Percentiles rank a stretch among this genome's conserved stretches.
phyloP scores from a whole-genome alignment of 176 grass and related monocot genomes.

The Tillandsia leiboldiana region DNA sequence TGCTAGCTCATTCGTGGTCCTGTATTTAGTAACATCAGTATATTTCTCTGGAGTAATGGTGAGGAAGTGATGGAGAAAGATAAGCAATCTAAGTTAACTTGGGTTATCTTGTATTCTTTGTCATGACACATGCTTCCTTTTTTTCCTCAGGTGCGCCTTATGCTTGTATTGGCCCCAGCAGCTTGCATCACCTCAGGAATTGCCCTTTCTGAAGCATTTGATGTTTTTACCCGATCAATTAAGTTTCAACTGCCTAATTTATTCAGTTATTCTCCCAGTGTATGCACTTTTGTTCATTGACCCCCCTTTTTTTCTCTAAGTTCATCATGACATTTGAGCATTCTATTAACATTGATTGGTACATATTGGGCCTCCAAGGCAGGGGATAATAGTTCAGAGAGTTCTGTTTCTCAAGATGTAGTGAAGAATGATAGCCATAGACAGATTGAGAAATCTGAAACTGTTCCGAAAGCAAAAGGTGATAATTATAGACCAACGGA shows the following conservation, averaged over 20 bases:
- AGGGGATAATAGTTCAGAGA: slow-evolving; percentile 39
- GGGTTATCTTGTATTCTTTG: slow-evolving; percentile 8
- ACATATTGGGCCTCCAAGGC: slow-evolving; percentile 39
- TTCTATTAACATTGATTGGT: slow-evolving; percentile 22
- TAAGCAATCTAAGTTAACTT: background rate
- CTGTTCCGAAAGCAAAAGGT: slow-evolving; percentile 22
- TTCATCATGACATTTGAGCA: background rate
- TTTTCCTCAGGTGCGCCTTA: slow-evolving; percentile 76
- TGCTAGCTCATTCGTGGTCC: slow-evolving; percentile 87
- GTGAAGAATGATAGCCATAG: slow-evolving; percentile 29
- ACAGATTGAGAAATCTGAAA: slow-evolving; percentile 56
- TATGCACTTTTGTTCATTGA: slow-evolving; percentile 41
- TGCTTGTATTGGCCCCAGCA: slow-evolving; percentile 99
- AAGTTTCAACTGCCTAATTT: slow-evolving; percentile 77
- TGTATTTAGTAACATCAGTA: slow-evolving; percentile 91
- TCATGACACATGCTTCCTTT: background rate
- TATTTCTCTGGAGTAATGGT: slow-evolving; percentile 99
- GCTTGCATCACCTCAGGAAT: slow-evolving; percentile 96
- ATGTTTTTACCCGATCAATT: slow-evolving; percentile 74
- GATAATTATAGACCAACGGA: slow-evolving; percentile 28
- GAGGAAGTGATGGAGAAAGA: slow-evolving; percentile 23
- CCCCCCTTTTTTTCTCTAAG: slow-evolving; percentile 5
- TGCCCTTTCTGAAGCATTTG: slow-evolving; percentile 80
- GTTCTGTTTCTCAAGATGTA: slow-evolving; percentile 34
- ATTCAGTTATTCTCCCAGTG: slow-evolving; percentile 42